Percentiles rank a stretch among this genome's conserved stretches.
Evolutionary conservation across 176 grass and related monocot species (phyloP).

Genomic region (Oryza brachyantha): DNA sequence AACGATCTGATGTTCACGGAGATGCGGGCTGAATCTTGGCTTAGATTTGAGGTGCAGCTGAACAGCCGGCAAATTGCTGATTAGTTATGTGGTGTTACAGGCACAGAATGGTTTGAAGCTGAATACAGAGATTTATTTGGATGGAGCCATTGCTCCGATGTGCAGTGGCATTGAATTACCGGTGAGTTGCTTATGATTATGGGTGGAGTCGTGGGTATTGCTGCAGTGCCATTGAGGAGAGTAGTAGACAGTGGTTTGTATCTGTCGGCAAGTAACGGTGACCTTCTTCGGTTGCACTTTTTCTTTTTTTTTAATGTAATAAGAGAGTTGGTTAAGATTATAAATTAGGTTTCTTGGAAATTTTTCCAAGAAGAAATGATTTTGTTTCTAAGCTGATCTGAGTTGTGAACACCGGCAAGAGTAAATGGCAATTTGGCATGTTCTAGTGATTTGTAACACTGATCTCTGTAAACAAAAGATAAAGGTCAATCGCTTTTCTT

Average conservation of each 20-base stretch:
- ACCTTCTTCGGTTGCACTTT: constrained; percentile 28
- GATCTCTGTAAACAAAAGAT: constrained; percentile 32
- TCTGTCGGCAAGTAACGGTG: neutral
- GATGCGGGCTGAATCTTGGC: constrained; percentile 79
- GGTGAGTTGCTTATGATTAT: neutral
- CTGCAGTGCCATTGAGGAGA: neutral
- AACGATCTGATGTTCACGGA: constrained; percentile 98
- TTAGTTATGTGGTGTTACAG: constrained; percentile 24
- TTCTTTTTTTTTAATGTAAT: constrained; percentile 13
- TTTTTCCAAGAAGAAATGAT: neutral
- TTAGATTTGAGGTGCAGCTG: constrained; percentile 67
- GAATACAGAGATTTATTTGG: neutral
- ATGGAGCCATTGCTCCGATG: neutral
- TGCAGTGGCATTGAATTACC: neutral
- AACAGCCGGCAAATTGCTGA: constrained; percentile 49
- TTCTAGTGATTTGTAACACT: constrained; percentile 13
- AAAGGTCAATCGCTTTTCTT: neutral
- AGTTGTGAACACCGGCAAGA: constrained; percentile 3
- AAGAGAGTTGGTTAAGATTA: constrained; percentile 21
- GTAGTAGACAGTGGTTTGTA: constrained; percentile 2
- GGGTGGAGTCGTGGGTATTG: neutral
- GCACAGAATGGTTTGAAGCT: neutral
- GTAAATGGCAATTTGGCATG: constrained; percentile 28
- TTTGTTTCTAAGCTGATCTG: constrained; percentile 7
- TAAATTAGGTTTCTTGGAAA: constrained; percentile 27